Evolutionary conservation across 2,329 filamentous ascomycete species (phyloP), one percentile per base, ranked within the genome.

Genomic region (Phaeosphaeriaceae sp.): DNA sequence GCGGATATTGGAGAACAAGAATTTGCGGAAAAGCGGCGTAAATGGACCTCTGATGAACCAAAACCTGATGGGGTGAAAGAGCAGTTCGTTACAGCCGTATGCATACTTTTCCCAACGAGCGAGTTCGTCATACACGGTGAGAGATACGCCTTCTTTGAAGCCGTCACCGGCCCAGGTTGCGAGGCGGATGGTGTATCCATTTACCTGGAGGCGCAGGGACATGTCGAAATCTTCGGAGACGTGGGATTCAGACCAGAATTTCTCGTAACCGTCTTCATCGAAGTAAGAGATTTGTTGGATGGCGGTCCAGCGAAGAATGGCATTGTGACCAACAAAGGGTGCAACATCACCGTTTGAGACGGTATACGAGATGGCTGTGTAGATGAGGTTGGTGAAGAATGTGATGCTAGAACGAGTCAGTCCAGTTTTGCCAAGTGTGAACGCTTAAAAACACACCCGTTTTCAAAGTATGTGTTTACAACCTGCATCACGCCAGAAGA

Each of bases 181-280:
- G 0, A 90, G 77, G 8, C 88, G 86, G 37, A 90, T 83, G 29
- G 85, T 79, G 70, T 87, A 89, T 17, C 87, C 87, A n/a, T 77
- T 77, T 54, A 83, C 85, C 69, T 92, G 88, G 3, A 91, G 79
- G 28, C 88, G 85, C 1, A 92, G 79, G 12, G 86, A 83, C 74
- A 90, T 88, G 54, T 91, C 88, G 46, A 91, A 91, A 62, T 92
- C 88, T 54, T 92, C 88, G 0, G 87, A 90, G 0, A 92, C 88
- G 61, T 88, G 87, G 3, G 79, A 80, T 67, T 91, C 88, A 8
- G 87, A 89, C 88, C 88, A 91, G 74, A 84, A 90, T 60, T 86
- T 81, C 56, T 84, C 80, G 12, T 81, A 82, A 44, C 85, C 52
- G 4, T 52, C 44, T 7, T 51, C 44, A 46, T 66, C 83, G 3